Evolutionary conservation across 768 basidiomycete genomes (phyloP), one percentile per base, ranked within the genome.

Genomic region (Daedaleopsis sinensis): DNA sequence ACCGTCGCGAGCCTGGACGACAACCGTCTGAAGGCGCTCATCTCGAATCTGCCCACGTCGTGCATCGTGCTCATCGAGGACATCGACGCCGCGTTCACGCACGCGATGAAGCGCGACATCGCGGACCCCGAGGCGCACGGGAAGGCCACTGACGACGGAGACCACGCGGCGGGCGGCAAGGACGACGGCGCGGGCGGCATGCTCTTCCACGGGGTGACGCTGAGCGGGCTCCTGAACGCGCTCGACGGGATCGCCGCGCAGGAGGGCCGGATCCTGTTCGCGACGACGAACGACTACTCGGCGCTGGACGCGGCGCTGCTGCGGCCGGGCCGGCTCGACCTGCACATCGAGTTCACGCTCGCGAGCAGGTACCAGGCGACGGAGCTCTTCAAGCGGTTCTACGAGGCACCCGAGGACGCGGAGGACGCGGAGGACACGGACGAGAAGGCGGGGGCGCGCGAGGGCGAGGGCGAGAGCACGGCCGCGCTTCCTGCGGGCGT

Each of bases 41-140:
- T 91, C 60, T 78, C 81, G 10, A 76, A 79, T 1, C 78, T 92
- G 1, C 91, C 91, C n/a, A 80, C 85, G 58, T 79, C 80, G 65
- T 91, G 87, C 67, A 88, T 93, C 57, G 84, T 87, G 5, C 78
- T 94, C 38, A 91, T 94, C 84, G 91, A 93, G 71, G 92, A 93
- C 70, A 88, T 93, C 57, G 92, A 94, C 65, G 89, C 87, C 2
- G 91, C 90, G 2, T 90, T 93, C 73, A 75, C 76, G 36, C 78
- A 76, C 47, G 74, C 76, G 21, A 64, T 82, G 52, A 57, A 57
- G 44, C 63, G 58, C 58, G 42, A 64, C 55, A 48, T 60, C 50
- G 16, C 23, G 21, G 57, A 63, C 35, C 62, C 62, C 39, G 62
- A 63, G 42, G 55, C 53, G 8, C 64, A 61, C 21, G 57, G 61